Evolutionary conservation across 371 early-diverging fungal species (phyloP), one percentile per base, ranked within the genome.

Genomic region (Apophysomyces ossiformis): DNA sequence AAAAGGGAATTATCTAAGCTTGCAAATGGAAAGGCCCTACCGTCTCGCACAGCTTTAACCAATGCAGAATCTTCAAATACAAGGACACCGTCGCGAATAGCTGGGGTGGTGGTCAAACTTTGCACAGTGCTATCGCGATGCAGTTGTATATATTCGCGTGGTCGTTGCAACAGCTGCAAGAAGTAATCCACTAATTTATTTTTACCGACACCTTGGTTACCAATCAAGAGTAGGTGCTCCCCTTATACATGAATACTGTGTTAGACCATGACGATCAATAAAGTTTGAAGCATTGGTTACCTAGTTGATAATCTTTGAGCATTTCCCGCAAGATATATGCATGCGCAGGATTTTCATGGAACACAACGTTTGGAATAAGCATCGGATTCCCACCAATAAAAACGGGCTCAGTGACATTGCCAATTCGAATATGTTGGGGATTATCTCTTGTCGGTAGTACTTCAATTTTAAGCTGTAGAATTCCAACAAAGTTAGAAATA

Each of bases 181-280:
- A 94, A 89, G 63, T 91, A 89, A 65, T 94, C 94, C 0, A 88
- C 89, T 65, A 91, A 69, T 66, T 90, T 91, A 81, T 94, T 94
- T 73, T 94, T 94, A 39, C 95, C 95, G 0, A 93, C 93, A 61
- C 95, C 95, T 68, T 94, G 95, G 67, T 93, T 94, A 64, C 90
- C 89, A 60, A 88, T 87, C 47, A 89, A 66, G 5, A 93, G 70
- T 46, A 94, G 75, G 69, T 92, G 92, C 63, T 93, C 93, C 21
- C 92, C 81, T 70, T 26, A 26, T 26, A 54, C 7, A 0, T 7
- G 77, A 9, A 18, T 41, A 62, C 8, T 58, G 43, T 4, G 36
- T 41, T 59, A 46, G 9, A 11, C 2, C 15, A 26, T 61, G 56
- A 7, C 4, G n/a, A 5, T 7, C 37, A 37, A 16, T 26, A 26